Conservation (phyloP, 164 flowering plant species). For the Macadamia integrifolia region DNA sequence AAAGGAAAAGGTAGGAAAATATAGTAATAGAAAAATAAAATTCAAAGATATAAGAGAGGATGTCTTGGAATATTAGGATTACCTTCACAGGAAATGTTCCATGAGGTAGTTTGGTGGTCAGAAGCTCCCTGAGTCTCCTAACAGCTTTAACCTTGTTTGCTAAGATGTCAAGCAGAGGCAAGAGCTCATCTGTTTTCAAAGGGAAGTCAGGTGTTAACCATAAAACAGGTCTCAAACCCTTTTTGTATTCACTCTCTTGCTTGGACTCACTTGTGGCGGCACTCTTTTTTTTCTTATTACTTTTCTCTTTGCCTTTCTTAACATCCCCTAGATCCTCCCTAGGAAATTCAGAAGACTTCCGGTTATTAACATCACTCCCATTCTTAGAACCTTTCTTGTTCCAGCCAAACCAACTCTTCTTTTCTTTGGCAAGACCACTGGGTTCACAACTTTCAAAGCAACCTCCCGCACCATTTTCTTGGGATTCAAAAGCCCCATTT, state of each 20-base stretch:
- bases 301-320: conserved; percentile 54
- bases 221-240: conserved; percentile 68
- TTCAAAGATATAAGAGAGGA: not conserved
- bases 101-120: conserved; percentile 63
- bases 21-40: not conserved
- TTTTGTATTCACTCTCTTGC: conserved; percentile 70
- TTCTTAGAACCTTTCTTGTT: conserved; percentile 60
- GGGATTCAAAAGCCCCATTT: conserved; percentile 33
- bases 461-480: conserved; percentile 47
- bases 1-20: not conserved
- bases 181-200: conserved; percentile 65
- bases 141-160: conserved; percentile 81
- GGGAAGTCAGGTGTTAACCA: conserved; percentile 82
- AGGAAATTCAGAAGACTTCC: conserved; percentile 34
- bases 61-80: conserved; percentile 6
- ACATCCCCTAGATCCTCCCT: conserved; percentile 43
- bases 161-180: conserved; percentile 70
- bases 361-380: conserved; percentile 38
- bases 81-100: conserved; percentile 85
- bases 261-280: conserved; percentile 40
- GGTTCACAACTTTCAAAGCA: conserved; percentile 47
- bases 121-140: conserved; percentile 68
- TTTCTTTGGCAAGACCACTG: conserved; percentile 65
- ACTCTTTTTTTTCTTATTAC: conserved; percentile 62
- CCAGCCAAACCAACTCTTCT: conserved; percentile 96